Percentiles rank a stretch among this genome's conserved stretches.
Conservation (phyloP, 768 basidiomycete genomes). For the Pisolithus tinctorius region DNA sequence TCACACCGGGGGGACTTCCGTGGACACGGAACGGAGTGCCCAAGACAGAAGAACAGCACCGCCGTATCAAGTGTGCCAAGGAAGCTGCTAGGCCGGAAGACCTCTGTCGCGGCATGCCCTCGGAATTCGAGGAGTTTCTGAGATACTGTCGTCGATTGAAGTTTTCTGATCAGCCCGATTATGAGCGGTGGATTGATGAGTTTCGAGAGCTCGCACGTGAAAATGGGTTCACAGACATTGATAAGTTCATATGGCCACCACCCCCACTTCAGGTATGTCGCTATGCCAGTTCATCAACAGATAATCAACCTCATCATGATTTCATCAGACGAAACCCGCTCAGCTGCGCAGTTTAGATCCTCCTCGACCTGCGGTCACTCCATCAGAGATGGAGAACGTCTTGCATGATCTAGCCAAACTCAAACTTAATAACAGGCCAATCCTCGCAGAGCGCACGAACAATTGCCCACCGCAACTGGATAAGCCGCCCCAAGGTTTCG, state of each 20-base stretch:
- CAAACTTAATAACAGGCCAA: conserved; percentile 44
- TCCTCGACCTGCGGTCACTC: conserved; percentile 20
- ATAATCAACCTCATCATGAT: conserved; percentile 1
- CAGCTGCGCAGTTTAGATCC: conserved; percentile 11
- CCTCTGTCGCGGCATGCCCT: conserved; percentile 61
- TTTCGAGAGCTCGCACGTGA: conserved; percentile 58
- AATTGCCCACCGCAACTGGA: conserved; percentile 27
- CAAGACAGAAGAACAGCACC: conserved; percentile 58
- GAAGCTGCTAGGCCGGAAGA: conserved; percentile 52
- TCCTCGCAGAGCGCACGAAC: conserved; percentile 48
- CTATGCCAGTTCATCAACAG: neutral
- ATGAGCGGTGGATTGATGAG: conserved; percentile 55
- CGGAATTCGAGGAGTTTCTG: conserved; percentile 71
- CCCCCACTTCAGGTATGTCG: conserved; percentile 30
- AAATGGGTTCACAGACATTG: conserved; percentile 48
- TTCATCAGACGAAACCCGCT: conserved; percentile 26
- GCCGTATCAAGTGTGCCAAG: conserved; percentile 60
- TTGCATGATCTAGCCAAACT: conserved; percentile 56
- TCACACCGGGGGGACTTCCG: conserved; percentile 66
- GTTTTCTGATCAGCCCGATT: conserved; percentile 66
- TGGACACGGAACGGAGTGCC: conserved; percentile 83
- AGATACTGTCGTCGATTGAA: conserved; percentile 62
- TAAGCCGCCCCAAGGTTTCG: conserved; percentile 18
- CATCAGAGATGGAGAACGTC: conserved; percentile 45
- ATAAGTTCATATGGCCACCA: conserved; percentile 71